Conservation (phyloP, 331 rosid genomes). For the Malus hybrid region DNA sequence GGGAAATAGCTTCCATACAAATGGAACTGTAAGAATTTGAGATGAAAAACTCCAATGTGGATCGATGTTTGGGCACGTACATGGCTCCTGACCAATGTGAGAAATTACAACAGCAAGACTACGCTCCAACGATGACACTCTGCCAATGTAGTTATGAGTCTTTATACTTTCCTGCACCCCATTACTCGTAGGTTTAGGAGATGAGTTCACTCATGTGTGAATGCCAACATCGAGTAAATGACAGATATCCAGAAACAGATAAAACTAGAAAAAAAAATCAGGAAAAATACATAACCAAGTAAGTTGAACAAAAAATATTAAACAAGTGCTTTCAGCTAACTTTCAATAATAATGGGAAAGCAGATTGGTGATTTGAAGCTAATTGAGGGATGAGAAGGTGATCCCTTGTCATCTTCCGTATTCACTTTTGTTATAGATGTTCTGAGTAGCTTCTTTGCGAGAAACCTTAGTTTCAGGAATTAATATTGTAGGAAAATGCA, state of each 20-base stretch:
- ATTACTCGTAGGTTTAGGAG: constrained; percentile 12
- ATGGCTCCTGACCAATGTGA: constrained; percentile 72
- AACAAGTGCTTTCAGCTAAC: background rate
- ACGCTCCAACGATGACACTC: constrained; percentile 63
- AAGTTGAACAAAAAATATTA: background rate
- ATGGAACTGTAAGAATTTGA: constrained; percentile 89
- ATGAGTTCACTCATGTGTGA: background rate
- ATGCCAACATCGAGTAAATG: background rate
- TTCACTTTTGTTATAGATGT: background rate
- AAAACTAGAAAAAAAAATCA: background rate
- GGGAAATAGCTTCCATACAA: constrained; percentile 79
- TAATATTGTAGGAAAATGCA: background rate
- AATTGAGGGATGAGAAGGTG: background rate
- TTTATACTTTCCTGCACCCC: constrained; percentile 47
- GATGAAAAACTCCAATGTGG: constrained; percentile 70
- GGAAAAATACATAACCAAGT: background rate
- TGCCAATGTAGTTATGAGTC: constrained; percentile 18
- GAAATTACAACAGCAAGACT: constrained; percentile 49
- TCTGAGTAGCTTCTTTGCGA: background rate
- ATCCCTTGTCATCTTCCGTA: background rate
- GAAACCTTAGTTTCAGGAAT: background rate
- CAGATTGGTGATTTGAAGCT: no score
- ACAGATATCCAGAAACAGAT: background rate
- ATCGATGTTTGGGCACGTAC: constrained; percentile 53
- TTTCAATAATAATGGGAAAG: background rate